Conservation (phyloP, 148 eudicot species). For the Limonium bicolor region DNA sequence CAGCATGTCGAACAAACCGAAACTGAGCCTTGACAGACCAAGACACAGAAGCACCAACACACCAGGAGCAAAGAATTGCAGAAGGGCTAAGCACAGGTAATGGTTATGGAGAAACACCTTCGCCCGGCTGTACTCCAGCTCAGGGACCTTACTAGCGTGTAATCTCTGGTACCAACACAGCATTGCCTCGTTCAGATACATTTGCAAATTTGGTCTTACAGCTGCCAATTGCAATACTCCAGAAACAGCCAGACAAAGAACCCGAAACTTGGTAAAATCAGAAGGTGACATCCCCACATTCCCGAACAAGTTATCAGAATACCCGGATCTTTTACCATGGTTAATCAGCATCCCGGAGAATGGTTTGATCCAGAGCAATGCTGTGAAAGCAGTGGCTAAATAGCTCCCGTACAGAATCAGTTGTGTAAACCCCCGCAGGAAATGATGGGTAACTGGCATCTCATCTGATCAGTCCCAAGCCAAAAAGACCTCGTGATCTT, state of each 20-base stretch:
- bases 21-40: constrained; percentile 57
- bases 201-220: constrained; percentile 63
- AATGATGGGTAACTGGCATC: constrained; percentile 59
- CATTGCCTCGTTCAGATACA: constrained; percentile 81
- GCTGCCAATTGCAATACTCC: constrained; percentile 45
- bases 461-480: constrained; percentile 94
- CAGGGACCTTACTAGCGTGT: constrained; percentile 86
- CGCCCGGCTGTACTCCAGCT: constrained; percentile 82
- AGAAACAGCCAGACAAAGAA: constrained; percentile 37
- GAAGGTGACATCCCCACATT: constrained; percentile 50
- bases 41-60: constrained; percentile 53
- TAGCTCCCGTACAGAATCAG: constrained; percentile 48
- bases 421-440: constrained; percentile 63
- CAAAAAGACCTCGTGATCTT: constrained; percentile 77
- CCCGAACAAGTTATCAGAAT: constrained; percentile 29
- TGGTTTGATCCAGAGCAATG: constrained; percentile 82
- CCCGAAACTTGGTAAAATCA: constrained; percentile 45
- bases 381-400: constrained; percentile 34
- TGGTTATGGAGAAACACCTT: constrained; percentile 93
- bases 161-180: constrained; percentile 89
- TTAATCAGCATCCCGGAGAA: constrained; percentile 42
- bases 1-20: constrained; percentile 26
- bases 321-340: constrained; percentile 15
- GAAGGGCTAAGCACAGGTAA: constrained; percentile 47
- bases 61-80: constrained; percentile 63